phyloP scores from a whole-genome alignment of 495 filamentous ascomycete genomes.

The Neurospora sp. region DNA sequence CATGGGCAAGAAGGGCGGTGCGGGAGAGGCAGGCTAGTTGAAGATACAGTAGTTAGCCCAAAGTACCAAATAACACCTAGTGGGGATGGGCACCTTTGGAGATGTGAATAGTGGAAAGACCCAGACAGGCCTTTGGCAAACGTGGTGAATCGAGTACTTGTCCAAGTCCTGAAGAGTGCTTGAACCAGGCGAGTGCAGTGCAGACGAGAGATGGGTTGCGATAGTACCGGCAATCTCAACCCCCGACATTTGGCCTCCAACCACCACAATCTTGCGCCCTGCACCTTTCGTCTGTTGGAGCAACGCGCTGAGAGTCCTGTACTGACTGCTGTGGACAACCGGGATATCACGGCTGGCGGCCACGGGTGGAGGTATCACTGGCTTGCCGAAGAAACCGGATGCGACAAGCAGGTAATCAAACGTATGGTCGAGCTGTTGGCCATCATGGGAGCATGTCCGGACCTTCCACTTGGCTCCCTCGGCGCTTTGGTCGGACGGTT shows the following conservation, averaged over 20 bases:
- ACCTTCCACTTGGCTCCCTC: constrained; percentile 43
- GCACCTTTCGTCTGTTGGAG: constrained; percentile 16
- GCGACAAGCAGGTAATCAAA: constrained; percentile 71
- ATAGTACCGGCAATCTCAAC: constrained; percentile 65
- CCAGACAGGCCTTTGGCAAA: constrained; percentile 63
- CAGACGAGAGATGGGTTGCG: constrained; percentile 58
- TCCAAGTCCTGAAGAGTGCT: constrained; percentile 21
- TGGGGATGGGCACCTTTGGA: constrained; percentile 29
- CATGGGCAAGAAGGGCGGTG: constrained; percentile 58
- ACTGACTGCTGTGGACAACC: constrained; percentile 53
- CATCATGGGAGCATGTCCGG: constrained; percentile 25
- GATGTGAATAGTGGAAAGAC: constrained; percentile 52
- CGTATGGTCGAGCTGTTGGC: constrained; percentile 16
- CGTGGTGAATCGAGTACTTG: constrained; percentile 50
- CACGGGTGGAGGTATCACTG: constrained; percentile 39
- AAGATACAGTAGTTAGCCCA: not conserved
- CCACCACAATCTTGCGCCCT: constrained; percentile 57
- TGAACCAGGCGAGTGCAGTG: constrained; percentile 33
- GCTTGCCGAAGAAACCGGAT: constrained; percentile 64
- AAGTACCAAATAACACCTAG: not conserved
- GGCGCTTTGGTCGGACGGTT: too few relatives aligned
- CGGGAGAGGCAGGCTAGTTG: constrained; percentile 28
- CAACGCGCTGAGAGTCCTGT: constrained; percentile 31
- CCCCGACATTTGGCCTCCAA: constrained; percentile 79
- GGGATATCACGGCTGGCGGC: constrained; percentile 16